Conservation (phyloP, 2,329 filamentous ascomycete species). For the Diplodia sapinea region DNA sequence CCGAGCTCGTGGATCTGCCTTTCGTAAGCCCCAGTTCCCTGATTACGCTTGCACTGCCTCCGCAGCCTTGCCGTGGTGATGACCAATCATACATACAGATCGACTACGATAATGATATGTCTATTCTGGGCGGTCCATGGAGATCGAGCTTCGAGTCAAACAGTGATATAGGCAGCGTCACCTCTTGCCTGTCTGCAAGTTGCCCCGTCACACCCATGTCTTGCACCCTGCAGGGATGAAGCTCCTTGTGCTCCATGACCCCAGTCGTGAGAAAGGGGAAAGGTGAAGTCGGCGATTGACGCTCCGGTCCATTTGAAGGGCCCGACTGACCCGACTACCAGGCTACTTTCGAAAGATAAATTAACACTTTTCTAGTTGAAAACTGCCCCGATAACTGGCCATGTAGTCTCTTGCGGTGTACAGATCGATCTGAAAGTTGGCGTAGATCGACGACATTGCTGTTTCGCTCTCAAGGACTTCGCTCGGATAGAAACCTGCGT, state of each 20-base stretch:
- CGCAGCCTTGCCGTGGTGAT: constrained; percentile 8
- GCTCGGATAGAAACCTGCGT: not conserved
- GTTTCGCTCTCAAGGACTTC: not conserved
- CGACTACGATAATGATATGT: not conserved
- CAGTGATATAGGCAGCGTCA: not conserved
- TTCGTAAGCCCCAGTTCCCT: not conserved
- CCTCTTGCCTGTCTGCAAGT: not conserved
- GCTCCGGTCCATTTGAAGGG: not conserved
- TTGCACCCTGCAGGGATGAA: not conserved
- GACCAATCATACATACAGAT: constrained; percentile 11
- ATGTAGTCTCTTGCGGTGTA: not conserved
- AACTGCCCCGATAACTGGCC: not conserved
- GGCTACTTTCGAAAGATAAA: not conserved
- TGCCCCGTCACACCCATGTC: not conserved
- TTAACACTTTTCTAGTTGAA: not conserved
- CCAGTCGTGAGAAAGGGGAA: not conserved
- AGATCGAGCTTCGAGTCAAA: not conserved
- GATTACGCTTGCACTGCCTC: constrained; percentile 11
- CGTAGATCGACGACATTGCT: not conserved
- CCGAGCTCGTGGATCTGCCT: not conserved
- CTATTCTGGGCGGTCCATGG: not conserved
- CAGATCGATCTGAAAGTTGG: no score
- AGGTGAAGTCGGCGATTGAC: not conserved
- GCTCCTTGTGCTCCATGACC: not conserved
- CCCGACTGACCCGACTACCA: not conserved